phyloP scores from a whole-genome alignment of 2,329 filamentous ascomycete genomes.

The Diaporthe ampelina region DNA sequence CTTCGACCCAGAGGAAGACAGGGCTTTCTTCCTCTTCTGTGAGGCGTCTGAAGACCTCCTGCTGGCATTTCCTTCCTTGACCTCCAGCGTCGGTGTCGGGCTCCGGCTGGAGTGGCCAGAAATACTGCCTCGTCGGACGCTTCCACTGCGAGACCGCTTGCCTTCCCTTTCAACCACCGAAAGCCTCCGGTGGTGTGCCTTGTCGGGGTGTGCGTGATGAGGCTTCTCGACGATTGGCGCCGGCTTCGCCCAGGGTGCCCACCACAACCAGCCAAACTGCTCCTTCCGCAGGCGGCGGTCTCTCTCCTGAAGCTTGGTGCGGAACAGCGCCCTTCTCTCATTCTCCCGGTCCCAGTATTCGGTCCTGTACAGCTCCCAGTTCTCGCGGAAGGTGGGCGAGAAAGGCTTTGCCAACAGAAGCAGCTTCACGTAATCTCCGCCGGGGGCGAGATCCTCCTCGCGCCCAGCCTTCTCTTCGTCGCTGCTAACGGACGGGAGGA shows the following conservation, averaged over 20 bases:
- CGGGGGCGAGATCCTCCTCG: constrained; percentile 91
- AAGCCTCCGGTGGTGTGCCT: constrained; percentile 56
- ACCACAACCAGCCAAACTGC: constrained; percentile 85
- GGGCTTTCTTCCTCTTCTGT: constrained; percentile 67
- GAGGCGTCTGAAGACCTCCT: constrained; percentile 63
- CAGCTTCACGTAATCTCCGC: constrained; percentile 92
- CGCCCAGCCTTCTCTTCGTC: constrained; percentile 77
- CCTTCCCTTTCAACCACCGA: constrained; percentile 61
- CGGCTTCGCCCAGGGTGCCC: constrained; percentile 78
- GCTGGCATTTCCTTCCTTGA: constrained; percentile 55
- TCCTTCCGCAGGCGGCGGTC: constrained; percentile 78
- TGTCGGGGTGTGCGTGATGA: constrained; percentile 56
- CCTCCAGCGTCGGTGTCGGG: constrained; percentile 63
- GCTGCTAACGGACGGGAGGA: constrained; percentile 53
- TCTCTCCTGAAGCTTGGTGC: constrained; percentile 76
- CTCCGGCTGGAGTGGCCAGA: constrained; percentile 63
- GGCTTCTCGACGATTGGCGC: constrained; percentile 48
- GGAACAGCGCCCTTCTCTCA: constrained; percentile 82
- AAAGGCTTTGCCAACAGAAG: constrained; percentile 94
- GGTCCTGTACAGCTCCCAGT: constrained; percentile 94
- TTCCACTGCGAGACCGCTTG: constrained; percentile 65
- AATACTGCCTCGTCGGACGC: constrained; percentile 65
- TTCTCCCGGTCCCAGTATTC: constrained; percentile 99
- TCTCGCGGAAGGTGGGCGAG: constrained; percentile 92
- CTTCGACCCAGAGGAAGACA: constrained; percentile 49